Conservation (phyloP, 2,329 filamentous ascomycete species). For the Ophiostoma novo-ulmi region DNA sequence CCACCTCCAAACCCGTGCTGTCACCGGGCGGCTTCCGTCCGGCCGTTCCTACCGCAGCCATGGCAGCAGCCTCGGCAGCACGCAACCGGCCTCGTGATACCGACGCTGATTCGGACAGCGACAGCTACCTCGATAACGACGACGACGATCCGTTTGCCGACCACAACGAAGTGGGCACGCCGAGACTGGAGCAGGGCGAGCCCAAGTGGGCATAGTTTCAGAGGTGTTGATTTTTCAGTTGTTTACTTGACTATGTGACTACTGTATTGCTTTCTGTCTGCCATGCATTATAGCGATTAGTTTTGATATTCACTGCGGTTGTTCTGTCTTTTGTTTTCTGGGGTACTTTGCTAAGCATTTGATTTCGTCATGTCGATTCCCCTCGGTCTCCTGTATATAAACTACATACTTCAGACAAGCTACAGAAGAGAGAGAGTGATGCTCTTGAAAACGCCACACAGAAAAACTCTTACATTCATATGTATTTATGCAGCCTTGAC, state of each 20-base stretch:
- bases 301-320: background rate
- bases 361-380: too few relatives aligned
- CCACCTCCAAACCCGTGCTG: slow-evolving; percentile 42
- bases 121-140: slow-evolving; percentile 59
- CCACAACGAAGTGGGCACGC: slow-evolving; percentile 58
- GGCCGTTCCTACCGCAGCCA: slow-evolving; percentile 19
- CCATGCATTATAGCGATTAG: background rate
- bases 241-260: too few relatives aligned
- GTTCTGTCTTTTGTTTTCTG: too few relatives aligned
- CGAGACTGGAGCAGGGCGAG: slow-evolving; percentile 38
- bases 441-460: too few relatives aligned
- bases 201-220: slow-evolving; percentile 32
- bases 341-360: too few relatives aligned
- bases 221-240: background rate
- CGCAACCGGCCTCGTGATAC: slow-evolving; percentile 23
- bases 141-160: slow-evolving; percentile 85
- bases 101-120: slow-evolving; percentile 45
- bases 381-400: too few relatives aligned
- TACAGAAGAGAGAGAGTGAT: too few relatives aligned
- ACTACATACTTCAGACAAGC: too few relatives aligned
- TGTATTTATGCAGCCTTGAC: background rate
- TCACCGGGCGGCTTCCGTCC: slow-evolving; percentile 5
- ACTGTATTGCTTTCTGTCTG: background rate
- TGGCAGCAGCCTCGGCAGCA: slow-evolving; percentile 40
- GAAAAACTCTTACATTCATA: too few relatives aligned